Evolutionary conservation across 2,329 filamentous ascomycete genomes (phyloP).

Genomic region (Fonsecaea pugnacius): DNA sequence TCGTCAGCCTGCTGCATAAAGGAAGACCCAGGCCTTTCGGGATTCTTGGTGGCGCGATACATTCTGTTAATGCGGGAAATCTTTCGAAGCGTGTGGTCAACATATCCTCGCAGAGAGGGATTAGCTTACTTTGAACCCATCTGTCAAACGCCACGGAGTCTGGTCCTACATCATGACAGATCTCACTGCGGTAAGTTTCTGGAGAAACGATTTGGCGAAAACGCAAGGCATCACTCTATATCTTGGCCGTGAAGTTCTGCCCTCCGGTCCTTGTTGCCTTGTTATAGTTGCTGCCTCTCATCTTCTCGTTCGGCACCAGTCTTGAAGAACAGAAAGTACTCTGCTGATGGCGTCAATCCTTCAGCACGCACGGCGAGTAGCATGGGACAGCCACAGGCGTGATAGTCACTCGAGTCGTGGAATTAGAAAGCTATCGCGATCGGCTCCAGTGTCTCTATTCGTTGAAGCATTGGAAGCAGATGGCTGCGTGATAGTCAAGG

Average conservation of each 20-base stretch:
- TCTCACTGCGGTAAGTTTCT: slow-evolving; percentile 25
- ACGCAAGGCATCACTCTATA: not conserved
- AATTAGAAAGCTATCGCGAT: slow-evolving; percentile 28
- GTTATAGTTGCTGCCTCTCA: not conserved
- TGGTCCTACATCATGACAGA: slow-evolving; percentile 26
- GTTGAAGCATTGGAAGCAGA: slow-evolving; percentile 43
- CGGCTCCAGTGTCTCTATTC: slow-evolving; percentile 36
- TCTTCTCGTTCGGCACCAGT: not conserved
- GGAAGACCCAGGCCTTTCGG: not conserved
- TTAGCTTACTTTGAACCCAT: slow-evolving; percentile 1
- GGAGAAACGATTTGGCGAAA: slow-evolving; percentile 27
- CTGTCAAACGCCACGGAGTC: slow-evolving; percentile 2
- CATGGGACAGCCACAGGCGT: slow-evolving; percentile 17
- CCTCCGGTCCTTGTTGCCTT: not conserved
- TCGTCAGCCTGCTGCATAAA: slow-evolving; percentile 18
- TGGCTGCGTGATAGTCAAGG: slow-evolving; percentile 43
- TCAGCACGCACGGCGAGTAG: slow-evolving; percentile 28
- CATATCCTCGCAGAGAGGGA: not conserved
- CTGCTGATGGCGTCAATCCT: slow-evolving; percentile 29
- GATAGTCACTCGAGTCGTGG: slow-evolving; percentile 5
- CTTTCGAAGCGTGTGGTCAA: not conserved
- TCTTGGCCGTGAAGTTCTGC: not conserved
- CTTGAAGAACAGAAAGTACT: not conserved
- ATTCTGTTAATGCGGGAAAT: slow-evolving; percentile 2
- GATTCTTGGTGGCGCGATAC: slow-evolving; percentile 5